Percentiles rank a stretch among this genome's conserved stretches.
Evolutionary conservation across 169 alveolate genomes (phyloP).

Genomic region (Plasmodium relictum): DNA sequence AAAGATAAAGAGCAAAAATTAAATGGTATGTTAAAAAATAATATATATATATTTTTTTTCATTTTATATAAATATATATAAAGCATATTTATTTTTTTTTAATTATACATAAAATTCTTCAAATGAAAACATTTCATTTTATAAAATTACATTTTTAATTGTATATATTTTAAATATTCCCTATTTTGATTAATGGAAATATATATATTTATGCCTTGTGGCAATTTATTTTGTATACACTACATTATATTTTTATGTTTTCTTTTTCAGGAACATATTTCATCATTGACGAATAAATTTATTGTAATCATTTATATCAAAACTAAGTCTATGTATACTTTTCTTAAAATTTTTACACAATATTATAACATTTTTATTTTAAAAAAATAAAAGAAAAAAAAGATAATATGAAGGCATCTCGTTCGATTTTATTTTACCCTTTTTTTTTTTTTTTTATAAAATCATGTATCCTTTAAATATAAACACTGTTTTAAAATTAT

Average conservation of each 20-base stretch:
- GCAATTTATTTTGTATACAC: background rate
- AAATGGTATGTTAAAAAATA: conserved; percentile 24
- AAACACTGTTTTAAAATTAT: background rate
- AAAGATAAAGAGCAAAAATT: conserved; percentile 99
- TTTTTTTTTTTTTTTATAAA: conserved; percentile 10
- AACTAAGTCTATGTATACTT: no score
- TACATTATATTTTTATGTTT: background rate
- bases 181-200: background rate
- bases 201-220: background rate
- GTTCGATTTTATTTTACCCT: background rate
- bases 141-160: no score
- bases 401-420: background rate
- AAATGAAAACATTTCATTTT: no score
- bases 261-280: conserved; percentile 57
- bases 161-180: background rate
- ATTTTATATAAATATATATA: background rate
- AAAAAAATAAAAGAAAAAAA: background rate
- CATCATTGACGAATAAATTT: conserved; percentile 41
- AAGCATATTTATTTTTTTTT: background rate
- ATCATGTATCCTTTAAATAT: background rate
- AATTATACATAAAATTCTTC: background rate
- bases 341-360: background rate
- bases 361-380: conserved; percentile 4
- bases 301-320: background rate
- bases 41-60: background rate